Evolutionary conservation across 139 green algal species (phyloP).

Genomic region (Bryopsis sp.): DNA sequence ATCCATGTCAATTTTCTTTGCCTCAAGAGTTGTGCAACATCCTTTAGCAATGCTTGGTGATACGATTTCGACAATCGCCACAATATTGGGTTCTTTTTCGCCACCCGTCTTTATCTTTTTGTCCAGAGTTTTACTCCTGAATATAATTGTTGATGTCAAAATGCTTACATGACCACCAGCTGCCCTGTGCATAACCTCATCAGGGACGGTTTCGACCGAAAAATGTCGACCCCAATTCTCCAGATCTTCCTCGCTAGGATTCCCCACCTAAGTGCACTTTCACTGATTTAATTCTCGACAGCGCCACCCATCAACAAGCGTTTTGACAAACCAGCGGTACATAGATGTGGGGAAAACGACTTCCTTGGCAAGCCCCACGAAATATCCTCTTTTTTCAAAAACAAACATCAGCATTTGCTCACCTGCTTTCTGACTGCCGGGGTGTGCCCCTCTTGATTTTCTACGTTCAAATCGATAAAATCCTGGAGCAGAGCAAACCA

Average conservation of each 20-base stretch:
- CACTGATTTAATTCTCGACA: background rate
- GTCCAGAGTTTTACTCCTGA: background rate
- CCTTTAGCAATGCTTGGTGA: background rate
- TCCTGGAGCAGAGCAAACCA: too few species aligned
- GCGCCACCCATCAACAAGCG: background rate
- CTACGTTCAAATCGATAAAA: too few species aligned
- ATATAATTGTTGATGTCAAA: conserved; percentile 7
- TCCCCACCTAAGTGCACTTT: conserved; percentile 53
- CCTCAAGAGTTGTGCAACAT: conserved; percentile 17
- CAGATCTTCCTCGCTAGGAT: conserved; percentile 86
- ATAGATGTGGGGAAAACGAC: too few species aligned
- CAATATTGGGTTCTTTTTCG: conserved; percentile 18
- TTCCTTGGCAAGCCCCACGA: too few species aligned
- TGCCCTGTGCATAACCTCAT: conserved; percentile 51
- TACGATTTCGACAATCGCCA: conserved; percentile 11
- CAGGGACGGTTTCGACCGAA: conserved; percentile 56
- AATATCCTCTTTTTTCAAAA: background rate
- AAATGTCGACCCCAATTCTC: conserved; percentile 81
- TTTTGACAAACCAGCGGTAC: too few species aligned
- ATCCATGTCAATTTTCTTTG: background rate
- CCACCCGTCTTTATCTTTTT: background rate
- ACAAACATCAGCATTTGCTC: background rate
- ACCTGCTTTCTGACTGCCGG: background rate
- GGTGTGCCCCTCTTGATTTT: too few species aligned
- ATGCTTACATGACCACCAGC: conserved; percentile 28